A percentile compares a stretch with the other conserved stretches of the same genome.
phyloP scores from a whole-genome alignment of 345 rosid genomes.

The Capsella bursapastoris region DNA sequence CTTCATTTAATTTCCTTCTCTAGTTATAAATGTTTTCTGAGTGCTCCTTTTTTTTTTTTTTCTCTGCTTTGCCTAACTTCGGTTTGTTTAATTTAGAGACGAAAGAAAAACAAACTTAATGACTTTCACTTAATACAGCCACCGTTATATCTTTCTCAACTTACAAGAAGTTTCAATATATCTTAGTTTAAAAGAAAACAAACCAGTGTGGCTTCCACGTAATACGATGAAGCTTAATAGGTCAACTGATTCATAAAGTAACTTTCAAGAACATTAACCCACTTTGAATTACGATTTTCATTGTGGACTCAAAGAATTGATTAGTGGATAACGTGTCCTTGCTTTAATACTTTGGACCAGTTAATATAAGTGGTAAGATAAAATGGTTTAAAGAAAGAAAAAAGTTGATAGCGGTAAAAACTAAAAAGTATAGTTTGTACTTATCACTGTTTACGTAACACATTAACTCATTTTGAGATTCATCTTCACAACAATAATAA shows the following conservation, averaged over 20 bases:
- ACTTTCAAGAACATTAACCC: conserved; percentile 28
- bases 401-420: too few species aligned
- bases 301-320: conserved; percentile 3
- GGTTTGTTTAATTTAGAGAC: not conserved
- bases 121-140: not conserved
- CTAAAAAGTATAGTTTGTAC: too few species aligned
- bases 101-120: not conserved
- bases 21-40: conserved; percentile 26
- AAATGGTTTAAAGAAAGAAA: not conserved
- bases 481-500: too few species aligned
- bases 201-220: conserved; percentile 23
- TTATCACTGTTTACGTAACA: too few species aligned
- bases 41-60: conserved; percentile 1
- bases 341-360: not conserved
- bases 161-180: not conserved
- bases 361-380: not conserved
- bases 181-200: not conserved
- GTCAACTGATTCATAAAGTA: conserved; percentile 29
- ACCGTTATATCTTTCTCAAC: conserved; percentile 2
- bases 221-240: not conserved
- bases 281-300: conserved; percentile 8
- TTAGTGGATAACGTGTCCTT: conserved; percentile 24
- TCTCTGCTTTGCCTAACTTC: conserved; percentile 17
- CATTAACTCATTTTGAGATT: too few species aligned
- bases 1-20: conserved; percentile 32